phyloP scores from a whole-genome alignment of 352 stramenopile genomes.

The Globisporangium megalacanthum region DNA sequence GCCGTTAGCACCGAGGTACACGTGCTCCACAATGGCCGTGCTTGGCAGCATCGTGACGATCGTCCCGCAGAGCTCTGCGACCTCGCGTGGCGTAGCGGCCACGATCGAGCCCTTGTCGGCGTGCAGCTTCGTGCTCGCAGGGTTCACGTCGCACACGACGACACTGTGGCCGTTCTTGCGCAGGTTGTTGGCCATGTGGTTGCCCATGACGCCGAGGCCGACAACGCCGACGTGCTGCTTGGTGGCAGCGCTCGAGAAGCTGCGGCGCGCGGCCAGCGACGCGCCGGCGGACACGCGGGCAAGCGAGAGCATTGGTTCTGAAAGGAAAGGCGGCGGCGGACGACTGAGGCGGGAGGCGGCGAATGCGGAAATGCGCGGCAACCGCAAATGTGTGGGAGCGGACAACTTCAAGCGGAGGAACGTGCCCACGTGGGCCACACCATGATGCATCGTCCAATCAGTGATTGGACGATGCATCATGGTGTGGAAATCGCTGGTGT shows the following conservation, averaged over 20 bases:
- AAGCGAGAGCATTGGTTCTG: conserved; percentile 9
- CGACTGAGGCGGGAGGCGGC: no score
- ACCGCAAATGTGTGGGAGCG: no score
- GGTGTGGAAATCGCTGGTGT: no score
- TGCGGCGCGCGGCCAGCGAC: conserved; percentile 6
- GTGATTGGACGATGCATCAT: no score
- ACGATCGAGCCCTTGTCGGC: conserved; percentile 46
- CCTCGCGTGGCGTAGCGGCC: conserved; percentile 52
- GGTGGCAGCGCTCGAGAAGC: conserved; percentile 11
- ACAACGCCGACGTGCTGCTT: conserved; percentile 82
- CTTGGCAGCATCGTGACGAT: conserved; percentile 96
- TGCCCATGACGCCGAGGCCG: conserved; percentile 93
- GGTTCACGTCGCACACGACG: conserved; percentile 76
- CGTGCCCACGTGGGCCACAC: no score
- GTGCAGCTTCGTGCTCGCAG: conserved; percentile 42
- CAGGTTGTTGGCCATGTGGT: conserved; percentile 91
- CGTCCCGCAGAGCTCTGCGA: conserved; percentile 72
- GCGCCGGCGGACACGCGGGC: not conserved
- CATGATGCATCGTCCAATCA: no score
- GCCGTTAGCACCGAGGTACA: conserved; percentile 64
- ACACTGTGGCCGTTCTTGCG: conserved; percentile 70
- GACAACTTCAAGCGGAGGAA: no score
- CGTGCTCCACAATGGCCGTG: conserved; percentile 81
- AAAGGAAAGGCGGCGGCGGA: no score
- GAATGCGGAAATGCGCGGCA: no score